A percentile compares a stretch with the other conserved stretches of the same genome.
These are phyloP conservation scores for Yamadazyma songkhlaensis DNA, from an alignment of 1,139 yeast species.

Conservation along the genomic window DNA sequence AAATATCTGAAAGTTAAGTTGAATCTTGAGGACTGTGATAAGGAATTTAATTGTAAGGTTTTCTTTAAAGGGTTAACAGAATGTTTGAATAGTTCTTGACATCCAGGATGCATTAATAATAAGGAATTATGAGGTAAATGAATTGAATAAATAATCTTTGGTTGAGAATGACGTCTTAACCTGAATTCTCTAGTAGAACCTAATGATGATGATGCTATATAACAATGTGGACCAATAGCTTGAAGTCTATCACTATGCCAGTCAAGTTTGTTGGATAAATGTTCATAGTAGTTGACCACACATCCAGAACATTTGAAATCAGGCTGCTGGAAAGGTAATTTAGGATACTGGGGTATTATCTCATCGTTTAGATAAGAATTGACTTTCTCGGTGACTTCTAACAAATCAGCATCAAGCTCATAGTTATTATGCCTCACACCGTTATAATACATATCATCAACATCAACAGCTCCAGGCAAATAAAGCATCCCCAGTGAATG, in stretches of 20 bases:
- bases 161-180: constrained; percentile 36
- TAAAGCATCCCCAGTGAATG: constrained; percentile 44
- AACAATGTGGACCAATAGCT: constrained; percentile 66
- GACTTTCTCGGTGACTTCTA: constrained; percentile 35
- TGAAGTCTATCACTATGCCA: constrained; percentile 76
- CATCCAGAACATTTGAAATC: constrained; percentile 52
- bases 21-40: constrained; percentile 49
- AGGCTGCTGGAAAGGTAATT: constrained; percentile 20
- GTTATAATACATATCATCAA: constrained; percentile 18
- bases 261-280: constrained; percentile 51
- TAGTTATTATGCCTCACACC: constrained; percentile 7
- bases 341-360: constrained; percentile 25
- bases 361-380: constrained; percentile 42
- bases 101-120: constrained; percentile 70
- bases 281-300: constrained; percentile 54
- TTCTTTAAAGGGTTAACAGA: constrained; percentile 30
- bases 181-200: constrained; percentile 70
- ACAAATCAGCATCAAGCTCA: constrained; percentile 22
- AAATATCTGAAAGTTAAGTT: constrained; percentile 64
- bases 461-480: constrained; percentile 26
- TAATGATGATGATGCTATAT: constrained; percentile 60
- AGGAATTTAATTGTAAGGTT: constrained; percentile 39
- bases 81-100: constrained; percentile 71
- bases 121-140: constrained; percentile 65
- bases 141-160: constrained; percentile 40